A percentile compares a stretch with the other conserved stretches of the same genome.
Conservation (phyloP, 768 basidiomycete species). For the Mycena metata region DNA sequence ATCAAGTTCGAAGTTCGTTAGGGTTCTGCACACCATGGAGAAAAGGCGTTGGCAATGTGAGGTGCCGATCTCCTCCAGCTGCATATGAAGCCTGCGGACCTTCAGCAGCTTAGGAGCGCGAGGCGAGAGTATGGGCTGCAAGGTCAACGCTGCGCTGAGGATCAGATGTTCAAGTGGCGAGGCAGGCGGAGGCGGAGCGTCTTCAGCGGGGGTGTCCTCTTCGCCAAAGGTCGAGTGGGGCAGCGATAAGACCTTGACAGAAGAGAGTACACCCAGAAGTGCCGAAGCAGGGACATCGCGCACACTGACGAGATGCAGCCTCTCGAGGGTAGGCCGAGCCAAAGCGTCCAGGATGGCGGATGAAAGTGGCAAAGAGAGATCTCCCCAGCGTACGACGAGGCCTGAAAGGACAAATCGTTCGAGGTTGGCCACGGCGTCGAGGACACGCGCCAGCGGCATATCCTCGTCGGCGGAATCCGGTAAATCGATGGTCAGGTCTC, state of each 20-base stretch:
- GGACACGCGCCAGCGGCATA: constrained; percentile 13
- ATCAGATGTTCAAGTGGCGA: constrained; percentile 19
- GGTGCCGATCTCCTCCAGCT: not conserved
- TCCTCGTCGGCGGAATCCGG: constrained; percentile 34
- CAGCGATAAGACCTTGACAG: constrained; percentile 17
- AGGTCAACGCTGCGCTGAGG: not conserved
- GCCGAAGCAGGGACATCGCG: not conserved
- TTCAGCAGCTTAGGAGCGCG: constrained; percentile 11
- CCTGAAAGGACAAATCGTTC: constrained; percentile 33
- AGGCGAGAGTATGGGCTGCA: constrained; percentile 12
- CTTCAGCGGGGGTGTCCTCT: not conserved
- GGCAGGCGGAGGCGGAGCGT: not conserved
- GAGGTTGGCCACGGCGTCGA: constrained; percentile 12
- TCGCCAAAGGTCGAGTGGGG: constrained; percentile 12
- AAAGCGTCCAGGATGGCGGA: constrained; percentile 17
- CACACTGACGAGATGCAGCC: constrained; percentile 27
- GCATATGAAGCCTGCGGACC: constrained; percentile 4
- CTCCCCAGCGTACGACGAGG: constrained; percentile 14
- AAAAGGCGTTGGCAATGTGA: constrained; percentile 11
- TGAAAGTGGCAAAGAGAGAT: not conserved
- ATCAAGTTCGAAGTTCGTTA: constrained; percentile 20
- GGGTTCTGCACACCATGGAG: not conserved
- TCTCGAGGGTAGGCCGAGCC: constrained; percentile 1
- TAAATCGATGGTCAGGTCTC: constrained; percentile 26
- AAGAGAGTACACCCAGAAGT: constrained; percentile 1